Evolutionary conservation across 2,329 filamentous ascomycete genomes (phyloP), one percentile per base, ranked within the genome.

Genomic region (Trichoderma sp.): DNA sequence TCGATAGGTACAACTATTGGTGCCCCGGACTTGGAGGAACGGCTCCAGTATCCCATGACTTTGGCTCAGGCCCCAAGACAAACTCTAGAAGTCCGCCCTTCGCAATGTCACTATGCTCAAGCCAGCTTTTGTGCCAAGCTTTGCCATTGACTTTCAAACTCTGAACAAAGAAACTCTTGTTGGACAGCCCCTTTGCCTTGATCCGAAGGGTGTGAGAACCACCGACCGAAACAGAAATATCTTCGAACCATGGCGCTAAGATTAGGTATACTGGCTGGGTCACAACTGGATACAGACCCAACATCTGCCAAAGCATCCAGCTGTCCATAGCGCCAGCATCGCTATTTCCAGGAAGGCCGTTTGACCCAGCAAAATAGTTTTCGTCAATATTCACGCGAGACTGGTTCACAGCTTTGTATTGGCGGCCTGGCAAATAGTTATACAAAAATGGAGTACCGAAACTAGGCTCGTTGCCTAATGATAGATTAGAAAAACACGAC

Each of bases 271-370:
- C 84, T 0, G 84, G 84, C 73, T 88, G 85, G 0, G 84, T 85
- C 0, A 85, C 86, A 37, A 88, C 79, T 0, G 86, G 85, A 59
- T 86, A 87, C 8, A 87, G 71, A 4, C 84, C 84, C 29, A 86
- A 78, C 81, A 86, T 84, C 67, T 84, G 82, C 81, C 86, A 87
- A 22, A 86, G 74, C 4, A 86, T 75, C 80, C 84, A 86, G n/a
- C 81, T 83, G 71, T 87, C 85, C 84, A 89, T 86, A 1, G 85
- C 83, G 3, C 86, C 86, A 0, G 84, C 84, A 71, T 89, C 86
- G 45, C 82, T 83, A 71, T 88, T 88, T 0, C 86, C 86, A 0
- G 86, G 86, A 4, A 88, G 79, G 1, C 86, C 86, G 42, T 63
- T 68, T 4, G 69, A 29, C 17, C 65, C 69, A 19, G 67, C 19